Base-by-base conservation (phyloP, 2,329 filamentous ascomycete genomes). In the Beauveria sp. region DNA sequence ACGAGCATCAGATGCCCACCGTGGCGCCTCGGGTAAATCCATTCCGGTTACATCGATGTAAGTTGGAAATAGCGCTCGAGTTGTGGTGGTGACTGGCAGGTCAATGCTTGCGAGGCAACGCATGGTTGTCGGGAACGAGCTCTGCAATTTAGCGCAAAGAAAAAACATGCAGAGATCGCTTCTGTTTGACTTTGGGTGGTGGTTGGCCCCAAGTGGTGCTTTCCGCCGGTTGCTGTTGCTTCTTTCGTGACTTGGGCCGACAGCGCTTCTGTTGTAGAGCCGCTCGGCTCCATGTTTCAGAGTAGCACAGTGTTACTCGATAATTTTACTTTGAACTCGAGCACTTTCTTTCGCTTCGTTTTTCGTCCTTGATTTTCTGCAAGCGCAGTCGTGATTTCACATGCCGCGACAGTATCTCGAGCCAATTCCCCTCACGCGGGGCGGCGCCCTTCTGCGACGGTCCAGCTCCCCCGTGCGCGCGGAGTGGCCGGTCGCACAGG, bases 21-120 rank as follows among this genome's bases (percentile, higher is more conserved):
- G 64, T 64, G 56, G 69, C 65, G 48, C 72, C 72, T 24, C 69
- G 69, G 28, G 71, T 71, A 45, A 72, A 75, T 67, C 74, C 74
- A 0, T 75, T 75, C 63, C 72, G 74, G 20, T 66, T 75, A 2
- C 73, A 75, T 57, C 69, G 72, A 66, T 69, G 74, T 75, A 62
- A 74, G 74, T 73, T 18, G 34, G 26, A 8, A 45, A 43, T 26
- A 14, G 7, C 43, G n/a, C 6, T 57, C 48, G 40, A n/a, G n/a
- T 34, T 46, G 14, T 45, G 40, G 9, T 34, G 18, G 18, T 34
- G 8, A 9, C 14, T 16, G 8, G 34, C 34, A 14, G 12, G 34
- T 38, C 34, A 38, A 38, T 38, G 12, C 34, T 38, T 38, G 14
- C 34, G 34, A 38, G 34, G 34, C 34, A 38, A 38, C 34, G 12